Base-by-base conservation (phyloP, 225 moss, liverwort and hornwort genomes). In the Sphagnum tenellum region DNA sequence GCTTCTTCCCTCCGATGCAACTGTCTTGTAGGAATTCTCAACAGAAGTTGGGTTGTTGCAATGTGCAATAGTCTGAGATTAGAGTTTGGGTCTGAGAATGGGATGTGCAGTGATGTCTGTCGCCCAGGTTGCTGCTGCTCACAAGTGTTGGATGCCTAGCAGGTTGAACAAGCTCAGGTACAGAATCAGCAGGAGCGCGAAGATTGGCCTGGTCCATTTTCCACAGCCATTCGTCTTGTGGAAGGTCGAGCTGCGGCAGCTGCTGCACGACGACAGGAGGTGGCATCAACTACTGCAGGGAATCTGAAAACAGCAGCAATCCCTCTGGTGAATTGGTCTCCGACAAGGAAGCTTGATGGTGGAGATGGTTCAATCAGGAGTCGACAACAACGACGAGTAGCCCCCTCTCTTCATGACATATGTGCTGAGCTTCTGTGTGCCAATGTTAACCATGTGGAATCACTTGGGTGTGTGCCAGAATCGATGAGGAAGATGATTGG, bases 131-230 rank as follows among this genome's bases (percentile, higher is more conserved):
- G 29, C 29, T 29, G 12, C n/a, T 77, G 59, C 73, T 73, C 29
- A 45, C 29, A 29, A 29, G 29, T 29, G 29, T 0, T 29, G 29
- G 29, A 29, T 29, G 29, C 29, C 29, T 29, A 29, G 29, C 29
- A 29, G 29, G 29, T 29, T 29, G 29, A 29, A 29, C 65, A 64
- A 45, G 60, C 68, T 55, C 64, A 48, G 46, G n/a, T 48, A 57
- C 54, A 5, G 46, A 47, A 47, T 13, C 62, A 56, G 2, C 63
- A 57, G 2, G 73, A 71, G 5, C 44, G 54, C 4, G 73, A 71
- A 51, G 75, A 67, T 49, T 86, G 86, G 82, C 77, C 75, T 7
- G 82, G 86, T 29, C 79, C 86, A 2, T 86, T 75, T 13, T 66
- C 73, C 12, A 77, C 73, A 47, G 82, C 80, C 8, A 77, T 77